A percentile compares a stretch with the other conserved stretches of the same genome.
Evolutionary conservation across 169 alveolate species (phyloP).

Genomic region (Eimeria sp.): DNA sequence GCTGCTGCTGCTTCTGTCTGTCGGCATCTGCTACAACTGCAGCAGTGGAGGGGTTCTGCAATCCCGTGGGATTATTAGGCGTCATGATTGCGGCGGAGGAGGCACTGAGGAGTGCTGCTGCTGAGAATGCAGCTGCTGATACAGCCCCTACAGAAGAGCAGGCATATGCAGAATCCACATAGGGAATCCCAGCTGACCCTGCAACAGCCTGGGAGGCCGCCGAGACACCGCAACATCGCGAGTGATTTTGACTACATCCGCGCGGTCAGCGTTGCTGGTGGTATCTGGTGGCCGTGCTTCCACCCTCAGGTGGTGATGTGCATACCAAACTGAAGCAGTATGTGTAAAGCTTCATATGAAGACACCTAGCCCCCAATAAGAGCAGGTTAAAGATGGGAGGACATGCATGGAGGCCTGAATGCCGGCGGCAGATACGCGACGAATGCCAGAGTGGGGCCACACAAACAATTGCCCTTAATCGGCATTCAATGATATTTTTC

Average conservation of each 20-base stretch:
- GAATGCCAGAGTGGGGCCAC: neutral
- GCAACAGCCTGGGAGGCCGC: neutral
- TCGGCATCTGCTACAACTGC: slow-evolving; percentile 1
- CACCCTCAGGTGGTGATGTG: neutral
- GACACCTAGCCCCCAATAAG: neutral
- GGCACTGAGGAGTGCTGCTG: neutral
- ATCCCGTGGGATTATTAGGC: neutral
- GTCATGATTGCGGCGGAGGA: neutral
- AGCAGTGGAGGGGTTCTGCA: neutral
- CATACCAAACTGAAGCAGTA: neutral
- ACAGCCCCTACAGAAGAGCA: too few relatives aligned
- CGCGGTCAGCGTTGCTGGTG: neutral
- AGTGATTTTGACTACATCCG: neutral
- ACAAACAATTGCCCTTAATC: neutral
- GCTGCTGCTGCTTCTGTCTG: slow-evolving; percentile 17
- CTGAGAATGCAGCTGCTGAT: neutral
- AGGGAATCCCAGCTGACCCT: neutral
- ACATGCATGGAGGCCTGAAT: neutral
- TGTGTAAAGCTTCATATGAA: neutral
- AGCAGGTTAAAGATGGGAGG: neutral
- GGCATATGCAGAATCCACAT: neutral
- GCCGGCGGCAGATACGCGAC: neutral
- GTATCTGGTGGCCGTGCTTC: neutral
- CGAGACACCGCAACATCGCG: neutral
- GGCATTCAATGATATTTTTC: neutral